Evolutionary conservation across 2,329 filamentous ascomycete genomes (phyloP), one percentile per base, ranked within the genome.

Genomic region (Hymenoscyphus occultus): DNA sequence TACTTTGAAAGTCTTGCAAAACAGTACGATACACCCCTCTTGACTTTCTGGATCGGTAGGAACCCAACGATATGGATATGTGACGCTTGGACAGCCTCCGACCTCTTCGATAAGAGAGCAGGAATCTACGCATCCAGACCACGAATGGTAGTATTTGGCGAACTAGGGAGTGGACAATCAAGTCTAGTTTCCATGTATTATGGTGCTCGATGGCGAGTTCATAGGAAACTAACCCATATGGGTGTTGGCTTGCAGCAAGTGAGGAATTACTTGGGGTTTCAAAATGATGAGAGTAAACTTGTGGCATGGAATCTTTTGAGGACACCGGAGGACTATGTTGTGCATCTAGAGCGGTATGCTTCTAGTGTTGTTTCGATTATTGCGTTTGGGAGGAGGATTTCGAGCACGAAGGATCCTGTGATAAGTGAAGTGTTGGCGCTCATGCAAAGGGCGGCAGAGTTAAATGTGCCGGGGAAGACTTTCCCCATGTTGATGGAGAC

Each of bases 401-500:
- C 58, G 5, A 67, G 63, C 39, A 68, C 61, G 5, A 62, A 65
- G 58, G 68, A 71, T 51, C 70, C 70, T 0, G 67, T 71, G 16
- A 68, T 70, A 31, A 69, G 65, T 39, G 68, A 69, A 40, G 70
- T 70, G 19, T 39, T 71, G 19, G 68, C 68, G 1, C 59, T 71
- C 3, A 71, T 71, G 70, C 67, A 71, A 63, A 28, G 65, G 45
- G 68, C 69, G 22, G 70, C 67, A 57, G 70, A 71, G 45, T 59
- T 71, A 45, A 70, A 70, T 28, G 68, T 71, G 1, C 70, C 70
- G 22, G 68, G 70, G 5, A 71, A 71, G 39, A 69, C 59, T 14
- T 70, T 71, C 28, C 69, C 69, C 0, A 71, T 71, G 69, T 64
- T 71, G 5, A 68, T 71, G 67, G 69, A 71, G 61, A 69, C 69